Conservation (phyloP, 1,284 basidiomycete species). For the Gymnopus androsaceus region DNA sequence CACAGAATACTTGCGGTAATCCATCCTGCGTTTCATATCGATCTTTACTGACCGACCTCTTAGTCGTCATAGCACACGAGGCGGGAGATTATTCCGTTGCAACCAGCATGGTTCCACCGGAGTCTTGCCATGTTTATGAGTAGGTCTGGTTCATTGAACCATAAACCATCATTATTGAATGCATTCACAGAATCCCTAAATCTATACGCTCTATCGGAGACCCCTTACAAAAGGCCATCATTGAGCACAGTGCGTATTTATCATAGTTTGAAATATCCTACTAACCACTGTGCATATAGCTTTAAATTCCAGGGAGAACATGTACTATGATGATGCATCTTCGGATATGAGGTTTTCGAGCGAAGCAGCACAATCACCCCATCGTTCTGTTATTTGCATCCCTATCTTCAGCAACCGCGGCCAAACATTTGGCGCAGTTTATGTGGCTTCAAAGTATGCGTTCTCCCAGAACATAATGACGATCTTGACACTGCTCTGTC, state of each 20-base stretch:
- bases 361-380: constrained; percentile 58
- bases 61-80: constrained; percentile 65
- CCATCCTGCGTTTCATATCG: background rate
- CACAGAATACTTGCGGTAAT: constrained; percentile 61
- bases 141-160: constrained; percentile 26
- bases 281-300: too few species aligned
- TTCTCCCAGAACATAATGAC: constrained; percentile 63
- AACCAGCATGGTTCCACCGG: constrained; percentile 61
- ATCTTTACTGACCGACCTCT: background rate
- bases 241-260: constrained; percentile 55
- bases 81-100: constrained; percentile 70
- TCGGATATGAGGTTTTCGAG: constrained; percentile 66
- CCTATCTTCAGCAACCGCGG: constrained; percentile 73
- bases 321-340: constrained; percentile 61
- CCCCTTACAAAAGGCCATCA: constrained; percentile 63
- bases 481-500: constrained; percentile 63
- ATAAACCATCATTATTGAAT: background rate
- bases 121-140: constrained; percentile 69
- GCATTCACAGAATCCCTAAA: constrained; percentile 51
- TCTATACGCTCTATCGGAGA: constrained; percentile 59
- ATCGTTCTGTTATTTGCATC: constrained; percentile 65
- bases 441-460: constrained; percentile 61
- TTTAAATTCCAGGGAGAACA: constrained; percentile 62
- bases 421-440: constrained; percentile 60
- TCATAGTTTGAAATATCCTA: too few species aligned